These are phyloP conservation scores for Pseudonitzschia multiseries DNA, from an alignment of 108 stramenopile species.

Conservation along the genomic window DNA sequence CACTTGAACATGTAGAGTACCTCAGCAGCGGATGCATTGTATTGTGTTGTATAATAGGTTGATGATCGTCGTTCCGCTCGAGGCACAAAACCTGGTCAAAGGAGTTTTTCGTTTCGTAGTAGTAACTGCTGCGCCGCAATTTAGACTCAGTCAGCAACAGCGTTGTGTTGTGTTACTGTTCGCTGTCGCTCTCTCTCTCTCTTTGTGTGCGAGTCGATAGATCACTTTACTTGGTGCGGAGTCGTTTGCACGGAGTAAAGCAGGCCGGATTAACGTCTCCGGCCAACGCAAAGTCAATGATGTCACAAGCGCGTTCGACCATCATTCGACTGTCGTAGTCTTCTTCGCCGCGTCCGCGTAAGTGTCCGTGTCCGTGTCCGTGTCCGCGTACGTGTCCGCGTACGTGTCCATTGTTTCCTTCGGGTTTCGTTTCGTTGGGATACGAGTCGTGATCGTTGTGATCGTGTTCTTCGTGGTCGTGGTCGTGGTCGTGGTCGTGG, in stretches of 20 bases:
- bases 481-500: background rate
- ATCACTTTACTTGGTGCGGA: slow-evolving; percentile 5
- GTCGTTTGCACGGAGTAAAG: background rate
- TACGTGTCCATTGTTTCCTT: no score
- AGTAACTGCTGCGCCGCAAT: background rate
- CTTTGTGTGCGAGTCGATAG: no score
- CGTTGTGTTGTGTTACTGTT: no score
- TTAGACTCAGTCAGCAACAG: no score
- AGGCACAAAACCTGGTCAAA: background rate
- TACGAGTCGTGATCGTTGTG: background rate
- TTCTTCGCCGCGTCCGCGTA: background rate
- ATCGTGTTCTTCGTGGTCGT: background rate
- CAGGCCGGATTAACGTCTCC: background rate
- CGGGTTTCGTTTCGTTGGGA: no score
- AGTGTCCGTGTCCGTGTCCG: background rate
- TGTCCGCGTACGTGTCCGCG: no score
- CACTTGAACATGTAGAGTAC: no score
- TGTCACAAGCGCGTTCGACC: slow-evolving; percentile 9
- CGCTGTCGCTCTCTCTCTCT: no score
- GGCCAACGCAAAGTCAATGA: slow-evolving; percentile 5
- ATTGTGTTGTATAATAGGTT: no score
- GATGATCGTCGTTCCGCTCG: no score
- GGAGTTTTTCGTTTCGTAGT: background rate
- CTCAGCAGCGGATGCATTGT: no score
- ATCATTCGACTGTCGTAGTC: background rate